phyloP scores from a whole-genome alignment of 768 basidiomycete species.

The Tylopilus rubrobrunneus region DNA sequence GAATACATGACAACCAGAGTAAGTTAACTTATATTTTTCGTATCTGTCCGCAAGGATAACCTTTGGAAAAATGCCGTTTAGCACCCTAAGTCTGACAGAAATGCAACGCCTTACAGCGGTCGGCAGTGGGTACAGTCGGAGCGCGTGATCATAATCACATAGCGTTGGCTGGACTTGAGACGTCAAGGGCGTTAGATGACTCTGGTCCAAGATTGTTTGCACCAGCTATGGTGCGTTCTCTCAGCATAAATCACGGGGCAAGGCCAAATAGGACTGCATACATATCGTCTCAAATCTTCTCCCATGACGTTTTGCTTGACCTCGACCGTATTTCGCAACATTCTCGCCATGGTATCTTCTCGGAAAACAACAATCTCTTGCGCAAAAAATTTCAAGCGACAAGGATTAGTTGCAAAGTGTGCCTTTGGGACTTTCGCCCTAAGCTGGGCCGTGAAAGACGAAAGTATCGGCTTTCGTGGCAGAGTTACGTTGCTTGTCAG shows the following conservation, averaged over 20 bases:
- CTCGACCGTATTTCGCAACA: constrained; percentile 88
- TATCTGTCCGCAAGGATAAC: constrained; percentile 94
- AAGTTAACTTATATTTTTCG: constrained; percentile 92
- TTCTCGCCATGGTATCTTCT: constrained; percentile 89
- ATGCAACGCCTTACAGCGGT: constrained; percentile 63
- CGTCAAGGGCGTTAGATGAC: constrained; percentile 87
- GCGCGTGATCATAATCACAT: constrained; percentile 86
- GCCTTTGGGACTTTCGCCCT: constrained; percentile 72
- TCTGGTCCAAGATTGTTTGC: constrained; percentile 94
- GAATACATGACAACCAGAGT: constrained; percentile 98
- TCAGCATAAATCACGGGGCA: neutral
- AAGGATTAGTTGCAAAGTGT: constrained; percentile 87
- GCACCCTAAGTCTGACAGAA: neutral
- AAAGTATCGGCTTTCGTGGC: constrained; percentile 78
- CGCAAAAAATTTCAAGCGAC: constrained; percentile 90
- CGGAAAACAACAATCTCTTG: constrained; percentile 95
- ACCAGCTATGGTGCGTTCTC: constrained; percentile 59
- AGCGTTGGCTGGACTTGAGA: constrained; percentile 81
- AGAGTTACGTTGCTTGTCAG: constrained; percentile 75
- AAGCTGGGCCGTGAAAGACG: constrained; percentile 67
- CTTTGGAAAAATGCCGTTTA: constrained; percentile 37
- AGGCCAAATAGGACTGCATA: constrained; percentile 37
- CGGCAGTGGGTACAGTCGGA: constrained; percentile 91
- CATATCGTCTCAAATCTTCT: constrained; percentile 85
- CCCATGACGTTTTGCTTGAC: constrained; percentile 78